Evolutionary conservation across 306 rosid genomes (phyloP).

Genomic region (Geum urbanum): DNA sequence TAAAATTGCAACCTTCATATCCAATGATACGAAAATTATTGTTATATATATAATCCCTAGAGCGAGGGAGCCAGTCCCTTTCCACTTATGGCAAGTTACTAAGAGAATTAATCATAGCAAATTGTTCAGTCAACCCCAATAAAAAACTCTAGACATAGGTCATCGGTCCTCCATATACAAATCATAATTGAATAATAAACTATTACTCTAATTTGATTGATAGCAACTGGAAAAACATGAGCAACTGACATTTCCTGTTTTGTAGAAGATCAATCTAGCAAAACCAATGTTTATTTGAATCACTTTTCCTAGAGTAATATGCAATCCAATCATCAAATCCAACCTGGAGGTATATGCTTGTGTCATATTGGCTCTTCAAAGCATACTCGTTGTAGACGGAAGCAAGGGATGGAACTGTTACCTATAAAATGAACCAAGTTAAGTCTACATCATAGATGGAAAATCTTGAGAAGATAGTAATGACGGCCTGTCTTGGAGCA

Average conservation of each 20-base stretch:
- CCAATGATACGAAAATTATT: neutral
- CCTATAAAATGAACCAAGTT: constrained; percentile 51
- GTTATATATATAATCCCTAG: neutral
- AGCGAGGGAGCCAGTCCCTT: neutral
- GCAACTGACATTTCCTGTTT: neutral
- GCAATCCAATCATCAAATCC: neutral
- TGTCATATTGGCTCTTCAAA: constrained; percentile 97
- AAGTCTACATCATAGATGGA: constrained; percentile 19
- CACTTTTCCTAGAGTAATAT: neutral
- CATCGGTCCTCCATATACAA: neutral
- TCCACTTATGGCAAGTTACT: neutral
- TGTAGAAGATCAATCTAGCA: neutral
- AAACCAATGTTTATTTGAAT: neutral
- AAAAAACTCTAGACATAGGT: neutral
- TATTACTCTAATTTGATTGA: neutral
- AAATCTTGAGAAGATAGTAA: constrained; percentile 9
- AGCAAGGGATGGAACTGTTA: constrained; percentile 94
- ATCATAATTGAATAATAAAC: neutral
- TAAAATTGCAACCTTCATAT: neutral
- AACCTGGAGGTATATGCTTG: constrained; percentile 99
- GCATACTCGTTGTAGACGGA: constrained; percentile 98
- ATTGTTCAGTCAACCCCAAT: neutral
- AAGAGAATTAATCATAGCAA: neutral
- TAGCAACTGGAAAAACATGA: neutral
- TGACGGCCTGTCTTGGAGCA: neutral